Percentiles rank a stretch among this genome's conserved stretches.
Evolutionary conservation across 1,284 basidiomycete species (phyloP).

Genomic region (Pseudozyma sp.): DNA sequence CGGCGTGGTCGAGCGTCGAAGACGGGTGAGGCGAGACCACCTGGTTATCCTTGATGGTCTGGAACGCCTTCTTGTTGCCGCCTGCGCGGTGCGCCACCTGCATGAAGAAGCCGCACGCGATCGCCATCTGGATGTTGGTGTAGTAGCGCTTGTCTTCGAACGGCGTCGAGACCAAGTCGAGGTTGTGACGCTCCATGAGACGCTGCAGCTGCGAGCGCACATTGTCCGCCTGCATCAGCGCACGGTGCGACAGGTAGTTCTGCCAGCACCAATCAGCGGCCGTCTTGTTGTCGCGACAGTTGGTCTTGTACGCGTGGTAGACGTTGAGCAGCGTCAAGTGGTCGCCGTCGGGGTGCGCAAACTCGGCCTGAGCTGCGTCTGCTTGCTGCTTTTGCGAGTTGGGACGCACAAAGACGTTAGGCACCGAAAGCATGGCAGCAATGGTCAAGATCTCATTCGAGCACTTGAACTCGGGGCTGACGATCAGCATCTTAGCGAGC

Average conservation of each 20-base stretch:
- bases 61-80: constrained; percentile 63
- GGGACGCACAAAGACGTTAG: constrained; percentile 92
- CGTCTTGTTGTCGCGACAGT: constrained; percentile 58
- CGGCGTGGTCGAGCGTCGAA: constrained; percentile 89
- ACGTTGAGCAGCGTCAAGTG: constrained; percentile 95
- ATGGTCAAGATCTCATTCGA: constrained; percentile 95
- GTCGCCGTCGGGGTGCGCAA: constrained; percentile 93
- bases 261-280: constrained; percentile 84
- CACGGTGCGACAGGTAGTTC: constrained; percentile 86
- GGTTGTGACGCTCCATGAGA: constrained; percentile 83
- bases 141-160: constrained; percentile 83
- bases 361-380: constrained; percentile 87
- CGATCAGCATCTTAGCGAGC: constrained; percentile 89
- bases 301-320: constrained; percentile 90
- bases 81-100: constrained; percentile 86
- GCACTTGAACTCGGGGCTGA: constrained; percentile 93
- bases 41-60: constrained; percentile 94
- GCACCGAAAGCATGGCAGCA: constrained; percentile 92
- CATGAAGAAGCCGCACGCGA: constrained; percentile 98
- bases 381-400: constrained; percentile 82
- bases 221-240: constrained; percentile 91
- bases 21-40: constrained; percentile 93
- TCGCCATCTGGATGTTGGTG: constrained; percentile 82
- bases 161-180: constrained; percentile 81
- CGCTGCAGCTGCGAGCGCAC: constrained; percentile 91